Percentiles rank a stretch among this genome's conserved stretches.
phyloP scores from a whole-genome alignment of 768 basidiomycete species.

The Russula ochroleuca region DNA sequence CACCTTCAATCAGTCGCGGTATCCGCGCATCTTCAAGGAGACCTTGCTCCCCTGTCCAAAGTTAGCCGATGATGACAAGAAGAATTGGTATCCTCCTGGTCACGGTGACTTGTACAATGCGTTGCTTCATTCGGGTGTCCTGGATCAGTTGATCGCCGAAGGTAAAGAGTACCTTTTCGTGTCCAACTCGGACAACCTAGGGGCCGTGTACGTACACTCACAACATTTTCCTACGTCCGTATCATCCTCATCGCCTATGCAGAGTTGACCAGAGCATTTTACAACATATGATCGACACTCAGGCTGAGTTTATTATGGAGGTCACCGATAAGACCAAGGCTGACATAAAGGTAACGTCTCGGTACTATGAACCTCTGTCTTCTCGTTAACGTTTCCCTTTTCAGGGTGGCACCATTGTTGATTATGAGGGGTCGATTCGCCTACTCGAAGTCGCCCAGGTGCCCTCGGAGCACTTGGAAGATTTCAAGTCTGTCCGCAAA shows the following conservation, averaged over 20 bases:
- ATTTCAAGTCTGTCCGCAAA: slow-evolving; percentile 70
- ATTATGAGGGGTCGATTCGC: slow-evolving; percentile 62
- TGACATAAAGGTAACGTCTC: slow-evolving; percentile 50
- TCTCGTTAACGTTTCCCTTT: slow-evolving; percentile 1
- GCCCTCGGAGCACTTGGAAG: slow-evolving; percentile 64
- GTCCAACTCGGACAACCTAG: slow-evolving; percentile 74
- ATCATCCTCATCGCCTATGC: slow-evolving; percentile 17
- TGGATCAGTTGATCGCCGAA: slow-evolving; percentile 63
- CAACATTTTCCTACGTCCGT: background rate
- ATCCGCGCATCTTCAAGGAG: slow-evolving; percentile 70
- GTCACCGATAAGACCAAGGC: slow-evolving; percentile 83
- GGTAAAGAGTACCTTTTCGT: slow-evolving; percentile 79
- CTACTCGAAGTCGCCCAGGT: slow-evolving; percentile 78
- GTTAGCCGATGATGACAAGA: slow-evolving; percentile 55
- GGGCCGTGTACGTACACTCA: slow-evolving; percentile 47
- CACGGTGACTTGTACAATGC: slow-evolving; percentile 76
- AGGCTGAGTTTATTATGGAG: slow-evolving; percentile 70
- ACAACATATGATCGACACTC: slow-evolving; percentile 58
- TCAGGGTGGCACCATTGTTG: slow-evolving; percentile 60
- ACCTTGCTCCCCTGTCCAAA: slow-evolving; percentile 59
- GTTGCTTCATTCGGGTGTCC: slow-evolving; percentile 63
- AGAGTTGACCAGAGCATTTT: slow-evolving; percentile 66
- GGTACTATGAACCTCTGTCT: background rate
- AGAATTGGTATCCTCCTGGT: slow-evolving; percentile 72
- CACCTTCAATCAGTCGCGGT: slow-evolving; percentile 69